Base-by-base conservation (phyloP, 2,329 filamentous ascomycete genomes). In the Aureobasidium sp. region DNA sequence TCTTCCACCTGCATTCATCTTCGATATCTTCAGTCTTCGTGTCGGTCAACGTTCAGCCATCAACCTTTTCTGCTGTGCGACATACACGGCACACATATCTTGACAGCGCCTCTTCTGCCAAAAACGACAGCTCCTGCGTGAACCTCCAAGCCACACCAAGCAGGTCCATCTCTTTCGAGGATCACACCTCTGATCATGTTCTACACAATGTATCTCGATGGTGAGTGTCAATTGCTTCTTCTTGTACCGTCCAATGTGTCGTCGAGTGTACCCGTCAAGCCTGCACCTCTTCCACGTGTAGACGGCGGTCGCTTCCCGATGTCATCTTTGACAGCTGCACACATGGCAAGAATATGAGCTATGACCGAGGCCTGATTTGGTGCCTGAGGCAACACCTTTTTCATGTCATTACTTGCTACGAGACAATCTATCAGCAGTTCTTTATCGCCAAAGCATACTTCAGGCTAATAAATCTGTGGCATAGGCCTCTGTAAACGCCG, bases 401-500 rank as follows among this genome's bases (percentile, higher is more conserved):
- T 27, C 6, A 21, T 21, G 21, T 21, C 21, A 21, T 21, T 21
- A 21, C 21, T 21, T 21, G 21, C 21, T 21, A 21, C 21, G 21
- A 21, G 21, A 21, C 21, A 21, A 21, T 21, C 21, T 21, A 21
- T 21, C 21, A 21, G 21, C 21, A 21, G 21, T 21, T 21, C 21
- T 21, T 21, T 21, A 21, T 49, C 29, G 8, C 4, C n/a, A 5
- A 7, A 21, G 25, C 34, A 9, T 1, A 10, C 9, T 7, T 14
- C 11, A 11, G 16, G n/a, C 25, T 50, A n/a, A 51, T 7, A 45
- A 47, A 21, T 25, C 1, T 29, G 6, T 5, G 1, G n/a, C 7
- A 45, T 54, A 97, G 93, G 91, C 78, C 87, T 97, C 71, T 97
- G 93, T 82, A 88, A 90, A 74, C 91, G 93, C 69, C 91, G 93